phyloP scores from a whole-genome alignment of 2,329 filamentous ascomycete species.

The Colletotrichum australisinense region DNA sequence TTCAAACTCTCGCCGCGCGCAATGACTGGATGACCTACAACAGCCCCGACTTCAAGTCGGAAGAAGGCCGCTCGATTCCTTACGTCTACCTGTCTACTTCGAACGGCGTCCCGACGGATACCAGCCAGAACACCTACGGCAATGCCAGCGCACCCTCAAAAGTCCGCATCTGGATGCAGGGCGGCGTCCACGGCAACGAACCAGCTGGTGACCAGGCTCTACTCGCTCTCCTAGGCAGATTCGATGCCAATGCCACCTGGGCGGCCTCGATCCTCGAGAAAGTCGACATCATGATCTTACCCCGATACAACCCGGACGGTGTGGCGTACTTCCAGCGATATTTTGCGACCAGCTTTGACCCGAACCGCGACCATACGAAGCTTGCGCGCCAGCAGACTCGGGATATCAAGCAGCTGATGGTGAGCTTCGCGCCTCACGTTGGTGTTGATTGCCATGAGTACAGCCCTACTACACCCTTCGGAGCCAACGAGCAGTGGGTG shows the following conservation, averaged over 20 bases:
- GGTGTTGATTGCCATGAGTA: constrained; percentile 49
- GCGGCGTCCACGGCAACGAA: constrained; percentile 47
- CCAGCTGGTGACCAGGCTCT: constrained; percentile 46
- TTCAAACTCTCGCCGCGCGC: constrained; percentile 38
- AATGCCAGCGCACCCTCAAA: constrained; percentile 38
- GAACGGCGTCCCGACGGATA: neutral
- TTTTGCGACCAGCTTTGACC: constrained; percentile 44
- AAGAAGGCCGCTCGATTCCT: constrained; percentile 40
- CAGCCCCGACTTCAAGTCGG: constrained; percentile 36
- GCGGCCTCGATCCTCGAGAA: constrained; percentile 41
- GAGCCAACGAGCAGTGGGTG: constrained; percentile 39
- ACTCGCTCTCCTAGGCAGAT: constrained; percentile 44
- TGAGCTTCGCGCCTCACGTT: constrained; percentile 43
- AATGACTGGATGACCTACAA: constrained; percentile 42
- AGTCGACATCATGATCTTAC: constrained; percentile 44
- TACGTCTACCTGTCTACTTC: constrained; percentile 37
- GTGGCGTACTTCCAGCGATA: constrained; percentile 47
- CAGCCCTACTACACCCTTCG: constrained; percentile 35
- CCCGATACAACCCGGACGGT: constrained; percentile 48
- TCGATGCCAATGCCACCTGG: constrained; percentile 44
- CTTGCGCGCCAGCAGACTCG: constrained; percentile 46
- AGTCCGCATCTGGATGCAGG: constrained; percentile 46
- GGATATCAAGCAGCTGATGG: constrained; percentile 43
- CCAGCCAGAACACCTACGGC: constrained; percentile 8
- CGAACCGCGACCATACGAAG: constrained; percentile 48